Percentiles rank a stretch among this genome's conserved stretches.
Conservation (phyloP, 495 filamentous ascomycete species). For the Podospora pseudoanserina region DNA sequence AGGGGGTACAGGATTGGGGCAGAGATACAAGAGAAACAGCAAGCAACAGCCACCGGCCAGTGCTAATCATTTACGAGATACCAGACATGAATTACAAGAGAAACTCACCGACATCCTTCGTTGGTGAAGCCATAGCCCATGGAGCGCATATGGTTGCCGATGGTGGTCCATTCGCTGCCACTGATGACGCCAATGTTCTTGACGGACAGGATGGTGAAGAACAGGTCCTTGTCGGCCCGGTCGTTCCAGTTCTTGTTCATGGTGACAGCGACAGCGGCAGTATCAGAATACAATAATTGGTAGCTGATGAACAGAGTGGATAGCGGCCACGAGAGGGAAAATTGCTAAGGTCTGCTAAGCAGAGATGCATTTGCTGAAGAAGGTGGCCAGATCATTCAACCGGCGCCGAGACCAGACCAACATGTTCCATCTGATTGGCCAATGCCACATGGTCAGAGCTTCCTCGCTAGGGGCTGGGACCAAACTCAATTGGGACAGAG, state of each 20-base stretch:
- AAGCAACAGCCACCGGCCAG: slow-evolving; percentile 8
- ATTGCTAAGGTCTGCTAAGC: slow-evolving; percentile 39
- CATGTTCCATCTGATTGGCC: background rate
- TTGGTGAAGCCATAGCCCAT: slow-evolving; percentile 53
- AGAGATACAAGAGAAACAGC: background rate
- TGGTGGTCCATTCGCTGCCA: slow-evolving; percentile 50
- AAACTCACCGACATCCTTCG: slow-evolving; percentile 51
- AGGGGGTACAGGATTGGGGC: no score
- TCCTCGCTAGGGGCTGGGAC: slow-evolving; percentile 8
- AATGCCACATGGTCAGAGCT: slow-evolving; percentile 4
- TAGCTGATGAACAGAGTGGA: slow-evolving; percentile 18
- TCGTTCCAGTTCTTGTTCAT: slow-evolving; percentile 56
- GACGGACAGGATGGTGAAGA: slow-evolving; percentile 53
- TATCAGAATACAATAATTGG: background rate
- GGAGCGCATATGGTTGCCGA: slow-evolving; percentile 49
- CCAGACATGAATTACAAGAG: slow-evolving; percentile 11
- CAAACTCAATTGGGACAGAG: background rate
- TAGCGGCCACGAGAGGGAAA: slow-evolving; percentile 17
- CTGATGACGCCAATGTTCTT: slow-evolving; percentile 55
- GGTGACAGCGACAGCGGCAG: slow-evolving; percentile 7
- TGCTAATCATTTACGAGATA: slow-evolving; percentile 7
- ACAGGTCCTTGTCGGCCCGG: slow-evolving; percentile 51
- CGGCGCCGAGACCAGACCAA: slow-evolving; percentile 7
- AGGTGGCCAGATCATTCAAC: slow-evolving; percentile 27
- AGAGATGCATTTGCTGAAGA: slow-evolving; percentile 23